These are phyloP conservation scores for Pelargonium myrrhifolium DNA, from an alignment of 441 rosid genomes.

Conservation along the genomic window DNA sequence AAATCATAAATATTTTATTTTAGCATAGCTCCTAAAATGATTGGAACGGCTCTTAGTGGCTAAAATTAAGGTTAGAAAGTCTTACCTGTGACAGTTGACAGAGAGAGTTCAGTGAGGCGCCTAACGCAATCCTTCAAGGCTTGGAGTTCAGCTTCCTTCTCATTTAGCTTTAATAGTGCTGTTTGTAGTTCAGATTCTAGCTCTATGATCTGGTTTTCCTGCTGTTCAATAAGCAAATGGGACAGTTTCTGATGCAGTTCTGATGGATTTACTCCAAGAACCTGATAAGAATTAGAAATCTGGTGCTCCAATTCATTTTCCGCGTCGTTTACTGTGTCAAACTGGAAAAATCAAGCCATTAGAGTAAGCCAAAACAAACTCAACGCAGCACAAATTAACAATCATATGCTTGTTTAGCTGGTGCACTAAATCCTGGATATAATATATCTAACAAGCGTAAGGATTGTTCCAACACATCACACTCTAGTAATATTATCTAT, in stretches of 20 bases:
- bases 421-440: no score
- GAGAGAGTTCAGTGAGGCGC: conserved; percentile 52
- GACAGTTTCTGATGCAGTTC: conserved; percentile 65
- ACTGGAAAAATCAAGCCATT: neutral
- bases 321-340: conserved; percentile 5
- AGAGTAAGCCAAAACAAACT: conserved; percentile 5
- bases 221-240: conserved; percentile 62
- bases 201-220: conserved; percentile 46
- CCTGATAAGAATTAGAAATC: conserved; percentile 32
- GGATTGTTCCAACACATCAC: no score
- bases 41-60: neutral
- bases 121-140: conserved; percentile 68
- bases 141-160: conserved; percentile 75
- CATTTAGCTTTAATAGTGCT: conserved; percentile 56
- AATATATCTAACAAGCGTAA: no score
- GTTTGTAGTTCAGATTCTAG: conserved; percentile 37
- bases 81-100: conserved; percentile 46
- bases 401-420: no score
- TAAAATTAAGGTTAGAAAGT: conserved; percentile 15
- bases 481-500: no score
- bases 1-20: no score
- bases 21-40: no score
- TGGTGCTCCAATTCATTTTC: conserved; percentile 25
- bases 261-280: conserved; percentile 53
- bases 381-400: no score